Evolutionary conservation across 192 early-diverging fungal genomes (phyloP), one percentile per base, ranked within the genome.

Genomic region (Dissophora globulifera): DNA sequence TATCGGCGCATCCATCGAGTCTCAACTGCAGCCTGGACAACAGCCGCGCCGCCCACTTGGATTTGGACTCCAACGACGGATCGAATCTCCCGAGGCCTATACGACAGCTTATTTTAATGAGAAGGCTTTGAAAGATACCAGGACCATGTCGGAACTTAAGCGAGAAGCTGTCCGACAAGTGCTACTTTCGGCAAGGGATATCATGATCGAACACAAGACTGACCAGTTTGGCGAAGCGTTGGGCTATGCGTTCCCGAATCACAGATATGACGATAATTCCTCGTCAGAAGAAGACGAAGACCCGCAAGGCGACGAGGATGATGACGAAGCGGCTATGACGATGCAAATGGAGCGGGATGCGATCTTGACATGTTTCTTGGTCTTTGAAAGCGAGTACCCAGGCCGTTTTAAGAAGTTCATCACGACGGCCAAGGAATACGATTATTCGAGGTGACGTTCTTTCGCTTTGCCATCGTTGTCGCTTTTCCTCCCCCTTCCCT

Each of bases 281-380:
- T n/a, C 32, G 35, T 27, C 20, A n/a, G 10, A 26, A 6, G 49
- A 69, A 3, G 26, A 23, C 0, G 47, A 50, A 1, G 43, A 31
- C 1, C 43, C 61, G 32, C 4, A 51, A n/a, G 55, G 57, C 4
- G 69, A 64, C 12, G 69, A 74, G 12, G 56, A 58, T 3, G 55
- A 62, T 3, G 69, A 64, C 12, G 69, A 74, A 8, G 56, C 50
- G 8, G 69, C 52, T 30, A 64, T 64, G 69, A 51, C 61, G 38
- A n/a, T 64, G 5, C 69, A 74, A 55, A 74, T 64, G 69, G 59
- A 71, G 13, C 52, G 56, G 27, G 69, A 71, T 25, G 69, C 69
- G 6, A 62, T 71, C 25, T 35, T 71, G 35, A 56, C 69, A 2
- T 71, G 59, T 41, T 71, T 48, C 53, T 33, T 71, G 52, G 23